Conservation (phyloP, 2,329 filamentous ascomycete species). For the Aureobasidium sp. region DNA sequence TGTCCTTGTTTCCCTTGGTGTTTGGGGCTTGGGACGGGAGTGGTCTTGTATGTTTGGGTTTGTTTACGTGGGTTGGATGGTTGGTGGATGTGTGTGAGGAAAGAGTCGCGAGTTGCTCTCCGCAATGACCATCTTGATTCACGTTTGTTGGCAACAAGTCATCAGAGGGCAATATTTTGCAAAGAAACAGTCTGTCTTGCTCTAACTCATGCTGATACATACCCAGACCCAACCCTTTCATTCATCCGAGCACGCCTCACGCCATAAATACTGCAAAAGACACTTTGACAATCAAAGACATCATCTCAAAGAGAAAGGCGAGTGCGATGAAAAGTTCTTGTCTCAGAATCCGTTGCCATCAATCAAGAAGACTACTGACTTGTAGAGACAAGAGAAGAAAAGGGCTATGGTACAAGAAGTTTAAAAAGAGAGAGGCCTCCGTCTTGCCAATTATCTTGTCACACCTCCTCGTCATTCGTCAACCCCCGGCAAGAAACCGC, state of each 20-base stretch:
- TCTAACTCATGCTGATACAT: not conserved
- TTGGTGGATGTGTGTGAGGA: not conserved
- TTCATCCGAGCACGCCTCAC: not conserved
- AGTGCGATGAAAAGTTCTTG: not conserved
- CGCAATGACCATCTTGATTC: not conserved
- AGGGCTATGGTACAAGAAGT: constrained; percentile 8
- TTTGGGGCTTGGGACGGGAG: too few relatives aligned
- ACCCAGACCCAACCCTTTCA: not conserved
- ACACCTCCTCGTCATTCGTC: not conserved
- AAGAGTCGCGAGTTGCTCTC: not conserved
- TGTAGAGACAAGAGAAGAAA: not conserved
- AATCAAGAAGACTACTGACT: not conserved
- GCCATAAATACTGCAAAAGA: not conserved
- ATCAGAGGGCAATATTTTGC: not conserved
- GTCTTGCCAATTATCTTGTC: not conserved
- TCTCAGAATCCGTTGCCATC: not conserved
- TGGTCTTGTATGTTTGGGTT: not conserved
- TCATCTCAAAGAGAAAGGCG: not conserved
- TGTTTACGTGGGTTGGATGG: not conserved
- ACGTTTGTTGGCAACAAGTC: not conserved
- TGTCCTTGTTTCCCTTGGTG: not conserved
- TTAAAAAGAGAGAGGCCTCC: not conserved
- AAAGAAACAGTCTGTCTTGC: not conserved
- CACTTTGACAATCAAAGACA: not conserved
- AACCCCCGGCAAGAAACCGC: not conserved